A percentile compares a stretch with the other conserved stretches of the same genome.
Conservation (phyloP, 768 basidiomycete genomes). For the Tricholoma saponaceum region DNA sequence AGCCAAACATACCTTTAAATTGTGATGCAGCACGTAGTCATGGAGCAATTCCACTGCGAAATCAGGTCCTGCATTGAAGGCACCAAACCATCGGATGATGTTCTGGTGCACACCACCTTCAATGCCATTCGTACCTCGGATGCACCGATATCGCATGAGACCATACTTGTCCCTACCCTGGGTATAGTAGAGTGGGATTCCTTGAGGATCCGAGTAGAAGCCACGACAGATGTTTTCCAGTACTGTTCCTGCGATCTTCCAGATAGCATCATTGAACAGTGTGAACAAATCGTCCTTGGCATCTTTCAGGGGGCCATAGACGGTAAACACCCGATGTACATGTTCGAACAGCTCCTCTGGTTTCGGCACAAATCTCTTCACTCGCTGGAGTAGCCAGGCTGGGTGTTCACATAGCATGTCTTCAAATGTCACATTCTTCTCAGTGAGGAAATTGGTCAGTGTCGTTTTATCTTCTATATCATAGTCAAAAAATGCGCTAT, state of each 20-base stretch:
- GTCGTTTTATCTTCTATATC: not conserved
- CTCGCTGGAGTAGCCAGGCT: not conserved
- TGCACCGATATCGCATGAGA: not conserved
- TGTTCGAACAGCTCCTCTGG: not conserved
- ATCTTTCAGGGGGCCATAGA: not conserved
- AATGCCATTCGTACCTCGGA: not conserved
- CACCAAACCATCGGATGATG: conserved; percentile 2
- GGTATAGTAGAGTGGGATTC: not conserved
- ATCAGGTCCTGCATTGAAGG: not conserved
- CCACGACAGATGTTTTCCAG: not conserved
- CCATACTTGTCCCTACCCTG: not conserved
- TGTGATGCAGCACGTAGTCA: not conserved
- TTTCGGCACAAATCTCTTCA: not conserved
- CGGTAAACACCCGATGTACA: no score
- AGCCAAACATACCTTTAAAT: not conserved
- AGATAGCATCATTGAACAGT: not conserved
- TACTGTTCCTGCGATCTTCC: not conserved
- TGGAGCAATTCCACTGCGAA: not conserved
- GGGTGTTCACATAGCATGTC: not conserved
- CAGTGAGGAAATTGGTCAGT: not conserved
- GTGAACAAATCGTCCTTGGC: not conserved
- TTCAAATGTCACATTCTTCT: not conserved
- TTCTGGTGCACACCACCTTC: conserved; percentile 1
- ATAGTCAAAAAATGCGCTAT: not conserved
- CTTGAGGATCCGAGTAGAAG: not conserved